A percentile compares a stretch with the other conserved stretches of the same genome.
Conservation (phyloP, 2,329 filamentous ascomycete species). For the Calonectria montana region DNA sequence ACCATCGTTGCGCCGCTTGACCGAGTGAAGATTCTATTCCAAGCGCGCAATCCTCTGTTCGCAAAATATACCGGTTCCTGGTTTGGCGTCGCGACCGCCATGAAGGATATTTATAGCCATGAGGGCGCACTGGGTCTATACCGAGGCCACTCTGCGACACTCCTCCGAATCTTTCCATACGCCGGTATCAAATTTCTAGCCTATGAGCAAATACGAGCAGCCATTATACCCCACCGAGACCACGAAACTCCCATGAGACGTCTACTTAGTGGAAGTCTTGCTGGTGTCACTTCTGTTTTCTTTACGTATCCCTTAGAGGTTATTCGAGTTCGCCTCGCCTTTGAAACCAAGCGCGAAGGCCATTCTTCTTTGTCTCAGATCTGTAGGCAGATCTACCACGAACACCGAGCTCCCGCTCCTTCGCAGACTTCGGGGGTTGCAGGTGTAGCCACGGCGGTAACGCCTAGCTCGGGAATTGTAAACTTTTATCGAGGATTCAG, state of each 20-base stretch:
- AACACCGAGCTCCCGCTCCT: conserved; percentile 63
- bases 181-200: conserved; percentile 98
- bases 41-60: conserved; percentile 93
- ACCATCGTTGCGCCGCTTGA: conserved; percentile 95
- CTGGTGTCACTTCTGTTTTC: conserved; percentile 91
- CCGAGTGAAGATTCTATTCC: conserved; percentile 98
- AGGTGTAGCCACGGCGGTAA: conserved; percentile 55
- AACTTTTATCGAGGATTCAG: conserved; percentile 98
- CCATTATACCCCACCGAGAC: conserved; percentile 76
- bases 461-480: conserved; percentile 74
- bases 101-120: conserved; percentile 82
- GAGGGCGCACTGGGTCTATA: conserved; percentile 85
- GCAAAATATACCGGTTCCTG: conserved; percentile 92
- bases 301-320: conserved; percentile 97
- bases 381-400: conserved; percentile 87
- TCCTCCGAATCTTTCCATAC: conserved; percentile 96
- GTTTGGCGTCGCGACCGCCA: conserved; percentile 83
- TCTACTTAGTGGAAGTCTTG: conserved; percentile 77
- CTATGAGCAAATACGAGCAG: conserved; percentile 92
- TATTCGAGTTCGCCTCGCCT: conserved; percentile 90
- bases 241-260: conserved; percentile 86
- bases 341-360: conserved; percentile 84
- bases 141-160: conserved; percentile 92
- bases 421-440: conserved; percentile 49
- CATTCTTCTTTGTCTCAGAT: conserved; percentile 80